phyloP scores from a whole-genome alignment of 345 rosid species.

The Citrus glauca region DNA sequence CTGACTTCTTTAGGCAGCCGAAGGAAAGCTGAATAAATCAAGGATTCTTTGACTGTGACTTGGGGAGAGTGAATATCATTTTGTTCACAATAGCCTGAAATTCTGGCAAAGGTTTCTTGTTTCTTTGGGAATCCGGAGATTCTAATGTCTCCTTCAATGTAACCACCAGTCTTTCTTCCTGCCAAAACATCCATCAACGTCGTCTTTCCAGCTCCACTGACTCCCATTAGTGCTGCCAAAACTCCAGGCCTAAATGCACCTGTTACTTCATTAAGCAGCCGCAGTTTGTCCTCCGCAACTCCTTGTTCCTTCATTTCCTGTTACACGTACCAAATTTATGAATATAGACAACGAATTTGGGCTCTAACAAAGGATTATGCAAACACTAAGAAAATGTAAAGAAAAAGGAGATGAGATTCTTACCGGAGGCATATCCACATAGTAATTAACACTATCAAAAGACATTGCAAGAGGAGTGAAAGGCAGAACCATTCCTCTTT shows the following conservation, averaged over 20 bases:
- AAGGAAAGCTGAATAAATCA: slow-evolving; percentile 85
- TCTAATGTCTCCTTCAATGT: slow-evolving; percentile 78
- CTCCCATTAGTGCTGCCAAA: slow-evolving; percentile 93
- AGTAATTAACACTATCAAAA: slow-evolving; percentile 58
- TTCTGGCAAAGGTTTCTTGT: slow-evolving; percentile 93
- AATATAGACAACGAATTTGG: background rate
- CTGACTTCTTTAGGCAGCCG: slow-evolving; percentile 72
- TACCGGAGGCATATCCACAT: slow-evolving; percentile 81
- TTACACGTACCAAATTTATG: slow-evolving; percentile 1
- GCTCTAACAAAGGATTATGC: background rate
- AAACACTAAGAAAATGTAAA: background rate
- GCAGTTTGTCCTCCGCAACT: slow-evolving; percentile 61
- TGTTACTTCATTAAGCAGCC: slow-evolving; percentile 67
- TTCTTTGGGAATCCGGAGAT: slow-evolving; percentile 81
- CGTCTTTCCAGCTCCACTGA: slow-evolving; percentile 97
- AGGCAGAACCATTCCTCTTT: slow-evolving; percentile 84
- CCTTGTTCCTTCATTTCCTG: slow-evolving; percentile 95
- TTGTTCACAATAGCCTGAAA: slow-evolving; percentile 92
- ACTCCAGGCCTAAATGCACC: slow-evolving; percentile 92
- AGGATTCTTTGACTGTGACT: slow-evolving; percentile 80
- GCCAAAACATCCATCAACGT: slow-evolving; percentile 96
- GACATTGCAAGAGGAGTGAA: slow-evolving; percentile 82
- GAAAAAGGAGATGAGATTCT: slow-evolving; percentile 17
- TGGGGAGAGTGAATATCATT: slow-evolving; percentile 89
- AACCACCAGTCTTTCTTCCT: slow-evolving; percentile 90